Base-by-base conservation (phyloP, 805 yeast genomes). In the Teunomyces kruisii region DNA sequence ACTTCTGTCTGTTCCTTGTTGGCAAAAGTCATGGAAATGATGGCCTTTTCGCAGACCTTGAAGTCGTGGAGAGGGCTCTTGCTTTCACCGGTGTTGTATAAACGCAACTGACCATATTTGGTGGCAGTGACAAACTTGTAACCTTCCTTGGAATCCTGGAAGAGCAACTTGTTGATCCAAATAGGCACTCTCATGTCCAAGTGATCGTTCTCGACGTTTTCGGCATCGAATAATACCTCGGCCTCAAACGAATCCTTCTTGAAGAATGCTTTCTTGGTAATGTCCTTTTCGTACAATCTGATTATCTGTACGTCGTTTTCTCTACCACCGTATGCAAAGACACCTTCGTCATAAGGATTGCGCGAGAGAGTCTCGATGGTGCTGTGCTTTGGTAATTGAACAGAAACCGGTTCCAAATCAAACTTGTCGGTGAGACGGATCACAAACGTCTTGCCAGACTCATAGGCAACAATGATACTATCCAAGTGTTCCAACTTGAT, bases 241-340 rank as follows among this genome's bases (percentile, higher is more conserved):
- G 61, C 52, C 16, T 63, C 57, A 49, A 64, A 54, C 30, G 50
- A 49, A 3, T 30, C 44, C 22, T 53, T 45, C 38, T 62, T 55
- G 12, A 48, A 55, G 59, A 57, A 54, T 10, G 41, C 40, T 8
- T 52, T 43, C 10, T 44, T 40, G 14, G 55, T 47, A 6, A 57
- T 43, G n/a, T 57, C 62, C 4, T 53, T 45, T 1, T 60, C 60
- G 40, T 65, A 68, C 16, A 80, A 49, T 35, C 67, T 52, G 39
- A 78, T 61, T 15, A 84, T 65, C 42, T 78, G 78, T 4, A 87
- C 66, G 59, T 88, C 91, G 47, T 81, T 81, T 54, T 90, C 95
- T 57, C 88, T 80, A 24, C 98, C 99, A 29, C 97, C 97, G 56
- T 72, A 79, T 1, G 94, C 96, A 63, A 86, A 80, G 1, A 82